Evolutionary conservation across 2,329 filamentous ascomycete genomes (phyloP), one percentile per base, ranked within the genome.

Genomic region (Thermomyces lanuginosus): DNA sequence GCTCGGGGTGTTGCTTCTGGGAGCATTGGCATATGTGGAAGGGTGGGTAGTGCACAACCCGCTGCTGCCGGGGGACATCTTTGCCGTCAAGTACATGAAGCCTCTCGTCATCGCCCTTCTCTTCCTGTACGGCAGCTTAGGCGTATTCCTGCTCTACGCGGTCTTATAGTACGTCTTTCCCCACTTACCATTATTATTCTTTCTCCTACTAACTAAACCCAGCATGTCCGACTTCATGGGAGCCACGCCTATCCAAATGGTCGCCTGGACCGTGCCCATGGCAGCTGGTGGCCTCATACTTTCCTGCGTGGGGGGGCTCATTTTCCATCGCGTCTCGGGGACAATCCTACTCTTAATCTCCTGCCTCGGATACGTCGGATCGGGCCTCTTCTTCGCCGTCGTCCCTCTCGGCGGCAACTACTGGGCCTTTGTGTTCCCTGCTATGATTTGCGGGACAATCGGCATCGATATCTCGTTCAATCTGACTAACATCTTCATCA

Each of bases 391-490:
- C 1, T 76, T 79, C 35, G 73, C 75, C 5, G 41, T 77, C 7
- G 62, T 73, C 10, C 75, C 75, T 0, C 44, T 54, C 1, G 52
- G 58, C 2, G 62, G 58, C 0, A 64, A 56, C 22, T 76, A 77
- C 58, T 86, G 78, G 79, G 66, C 72, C 0, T 83, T 67, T 41
- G 61, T 80, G 12, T 81, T 84, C 42, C 74, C 77, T 21, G 33
- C 52, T 2, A 64, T 61, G 56, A 51, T 66, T 3, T 69, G 71
- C 35, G 65, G 64, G 8, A 84, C 78, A 0, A 58, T 83, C 17
- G 76, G 74, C 10, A 71, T 83, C 32, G 79, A 86, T 42, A 70
- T 83, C 29, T 71, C 70, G 5, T 83, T 75, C 53, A 81, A 76
- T 42, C 66, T 83, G 1, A 68, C 72, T 10, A 83, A 77, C 41